These are phyloP conservation scores for Trichoderma cornu-damae DNA, from an alignment of 2,329 filamentous ascomycete species.

Conservation along the genomic window DNA sequence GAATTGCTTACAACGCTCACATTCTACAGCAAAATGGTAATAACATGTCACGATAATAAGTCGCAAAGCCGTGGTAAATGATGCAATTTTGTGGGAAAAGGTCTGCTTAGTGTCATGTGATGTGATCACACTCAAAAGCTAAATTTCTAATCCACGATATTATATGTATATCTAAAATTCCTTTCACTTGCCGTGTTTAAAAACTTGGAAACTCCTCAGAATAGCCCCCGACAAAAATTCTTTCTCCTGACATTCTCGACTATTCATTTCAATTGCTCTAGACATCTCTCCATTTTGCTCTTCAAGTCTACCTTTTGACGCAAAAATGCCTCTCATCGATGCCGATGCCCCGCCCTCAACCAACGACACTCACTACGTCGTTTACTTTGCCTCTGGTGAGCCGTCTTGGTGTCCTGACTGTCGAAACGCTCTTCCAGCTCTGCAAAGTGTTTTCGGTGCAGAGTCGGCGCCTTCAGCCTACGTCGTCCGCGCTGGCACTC, in stretches of 20 bases:
- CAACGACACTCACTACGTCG: slow-evolving; percentile 28
- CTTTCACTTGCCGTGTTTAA: neutral
- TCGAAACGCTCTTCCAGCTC: slow-evolving; percentile 25
- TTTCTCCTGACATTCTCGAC: neutral
- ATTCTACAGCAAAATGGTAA: neutral
- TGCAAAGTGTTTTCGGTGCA: slow-evolving; percentile 25
- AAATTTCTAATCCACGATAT: slow-evolving; percentile 1
- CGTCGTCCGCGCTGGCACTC: slow-evolving; percentile 26
- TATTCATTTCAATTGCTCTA: neutral
- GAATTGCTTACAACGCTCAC: no score
- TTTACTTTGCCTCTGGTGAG: slow-evolving; percentile 30
- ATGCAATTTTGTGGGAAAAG: slow-evolving; percentile 5
- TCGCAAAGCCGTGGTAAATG: slow-evolving; percentile 9
- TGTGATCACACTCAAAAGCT: neutral
- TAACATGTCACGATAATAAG: neutral
- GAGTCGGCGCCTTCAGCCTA: slow-evolving; percentile 26
- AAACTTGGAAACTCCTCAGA: neutral
- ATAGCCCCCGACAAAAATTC: no score
- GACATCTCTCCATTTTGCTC: no score
- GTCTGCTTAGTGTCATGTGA: slow-evolving; percentile 8
- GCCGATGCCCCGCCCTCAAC: slow-evolving; percentile 25
- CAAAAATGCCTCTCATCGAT: slow-evolving; percentile 28
- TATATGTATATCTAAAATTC: no score
- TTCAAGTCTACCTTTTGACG: neutral
- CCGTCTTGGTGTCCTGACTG: slow-evolving; percentile 31